phyloP scores from a whole-genome alignment of 225 moss, liverwort and hornwort genomes.

The Bryoerythrophyllum caledonicum region DNA sequence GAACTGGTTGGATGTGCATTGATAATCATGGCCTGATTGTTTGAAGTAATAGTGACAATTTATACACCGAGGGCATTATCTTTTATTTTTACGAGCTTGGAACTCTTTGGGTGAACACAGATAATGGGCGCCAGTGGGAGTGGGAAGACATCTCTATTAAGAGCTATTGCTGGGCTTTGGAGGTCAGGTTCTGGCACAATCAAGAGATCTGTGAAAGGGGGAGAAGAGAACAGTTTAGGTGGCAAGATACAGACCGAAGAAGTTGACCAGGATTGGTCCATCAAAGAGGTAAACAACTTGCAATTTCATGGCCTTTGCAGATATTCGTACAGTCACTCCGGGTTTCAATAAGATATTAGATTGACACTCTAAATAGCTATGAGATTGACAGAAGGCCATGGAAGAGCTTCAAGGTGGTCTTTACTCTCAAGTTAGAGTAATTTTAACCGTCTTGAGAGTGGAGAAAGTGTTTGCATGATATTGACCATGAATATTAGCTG shows the following conservation, averaged over 20 bases:
- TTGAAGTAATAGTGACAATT: background rate
- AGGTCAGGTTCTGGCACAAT: slow-evolving; percentile 84
- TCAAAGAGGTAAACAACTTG: slow-evolving; percentile 37
- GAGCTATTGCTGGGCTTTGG: slow-evolving; percentile 96
- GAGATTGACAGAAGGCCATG: no score
- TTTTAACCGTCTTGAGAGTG: no score
- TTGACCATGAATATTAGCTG: no score
- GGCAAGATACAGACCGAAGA: slow-evolving; percentile 27
- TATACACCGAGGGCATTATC: background rate
- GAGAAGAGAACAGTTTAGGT: slow-evolving; percentile 28
- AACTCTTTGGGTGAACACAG: slow-evolving; percentile 43
- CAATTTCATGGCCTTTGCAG: background rate
- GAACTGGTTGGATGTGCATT: slow-evolving; percentile 27
- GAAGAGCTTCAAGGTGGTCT: no score
- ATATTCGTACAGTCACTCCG: no score
- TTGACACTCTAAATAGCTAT: no score
- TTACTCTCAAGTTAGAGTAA: no score
- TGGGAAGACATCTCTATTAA: slow-evolving; percentile 94
- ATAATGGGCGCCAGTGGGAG: slow-evolving; percentile 98
- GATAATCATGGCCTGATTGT: slow-evolving; percentile 1
- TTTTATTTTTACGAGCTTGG: slow-evolving; percentile 4
- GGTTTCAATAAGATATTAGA: no score
- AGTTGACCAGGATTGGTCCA: slow-evolving; percentile 22
- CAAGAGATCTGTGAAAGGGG: slow-evolving; percentile 59
- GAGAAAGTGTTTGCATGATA: no score